Evolutionary conservation across 2,329 filamentous ascomycete genomes (phyloP), one percentile per base, ranked within the genome.

Genomic region (Trichocomaceae sp.): DNA sequence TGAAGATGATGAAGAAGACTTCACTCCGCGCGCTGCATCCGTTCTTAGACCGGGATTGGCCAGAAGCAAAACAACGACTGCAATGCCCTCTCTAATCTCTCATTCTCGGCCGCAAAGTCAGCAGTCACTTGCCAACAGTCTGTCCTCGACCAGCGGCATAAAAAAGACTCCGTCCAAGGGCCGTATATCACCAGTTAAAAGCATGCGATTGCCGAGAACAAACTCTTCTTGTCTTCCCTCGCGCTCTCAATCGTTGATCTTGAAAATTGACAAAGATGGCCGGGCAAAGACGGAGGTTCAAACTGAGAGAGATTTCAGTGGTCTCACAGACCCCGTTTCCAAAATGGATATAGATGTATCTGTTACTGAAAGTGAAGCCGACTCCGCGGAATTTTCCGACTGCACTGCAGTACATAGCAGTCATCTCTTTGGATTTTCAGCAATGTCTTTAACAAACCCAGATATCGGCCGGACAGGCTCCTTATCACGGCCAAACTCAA

Each of bases 191-290:
- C 75, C 75, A 0, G 61, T 71, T 15, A 74, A 74, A 45, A 59
- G 65, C 13, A 61, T 70, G 44, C 66, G 69, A 9, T 63, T 69
- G 26, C 54, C 63, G n/a, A 66, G 69, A 23, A 61, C 70, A 6
- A 66, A 62, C 54, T 70, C 71, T 15, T 57, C 64, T 7, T 55
- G 58, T 6, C 46, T 71, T 23, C 65, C 70, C 35, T 62, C 62
- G 42, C 70, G 70, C 2, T 71, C 73, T 20, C 68, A 69, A 33
- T 75, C 74, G 6, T 63, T 78, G 17, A 68, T 76, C 5, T 65
- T 78, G 20, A 72, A 69, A n/a, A 76, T 78, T 57, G 75, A 75
- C 55, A 70, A 72, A 48, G 74, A 77, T 60, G 75, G 76, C 13
- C 66, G 75, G 54, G 76, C 76, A 26, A 77, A 74, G 62, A 72